Evolutionary conservation across 2,329 filamentous ascomycete species (phyloP).

Genomic region (Ophiocordyceps polyrhachis-furcata): DNA sequence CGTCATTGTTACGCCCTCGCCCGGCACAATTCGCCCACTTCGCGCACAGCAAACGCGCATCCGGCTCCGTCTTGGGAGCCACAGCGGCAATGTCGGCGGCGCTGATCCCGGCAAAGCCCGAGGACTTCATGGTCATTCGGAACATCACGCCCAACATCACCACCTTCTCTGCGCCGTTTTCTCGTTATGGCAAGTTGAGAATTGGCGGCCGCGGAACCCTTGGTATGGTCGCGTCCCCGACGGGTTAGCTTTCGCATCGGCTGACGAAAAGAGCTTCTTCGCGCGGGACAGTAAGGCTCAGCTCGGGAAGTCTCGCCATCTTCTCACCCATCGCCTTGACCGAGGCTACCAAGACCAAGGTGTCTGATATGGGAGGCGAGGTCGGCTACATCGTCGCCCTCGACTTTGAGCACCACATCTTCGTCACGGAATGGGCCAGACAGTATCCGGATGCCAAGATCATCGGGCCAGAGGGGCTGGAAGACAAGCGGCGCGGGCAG

Average conservation of each 20-base stretch:
- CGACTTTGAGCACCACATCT: conserved; percentile 91
- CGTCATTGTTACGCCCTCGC: neutral
- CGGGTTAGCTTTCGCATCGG: neutral
- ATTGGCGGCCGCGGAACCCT: conserved; percentile 78
- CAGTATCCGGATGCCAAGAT: conserved; percentile 65
- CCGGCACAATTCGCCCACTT: neutral
- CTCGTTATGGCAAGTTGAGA: conserved; percentile 59
- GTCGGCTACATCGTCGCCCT: conserved; percentile 74
- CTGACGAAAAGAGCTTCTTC: neutral
- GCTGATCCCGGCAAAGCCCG: conserved; percentile 52
- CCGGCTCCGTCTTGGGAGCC: neutral
- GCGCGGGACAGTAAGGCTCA: conserved; percentile 46
- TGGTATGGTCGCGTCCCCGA: conserved; percentile 27
- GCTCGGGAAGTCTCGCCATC: conserved; percentile 60
- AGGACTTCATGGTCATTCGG: conserved; percentile 78
- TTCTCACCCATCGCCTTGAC: conserved; percentile 87
- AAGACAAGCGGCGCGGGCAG: conserved; percentile 56
- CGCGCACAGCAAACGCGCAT: neutral
- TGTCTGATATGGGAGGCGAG: conserved; percentile 44
- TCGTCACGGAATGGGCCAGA: conserved; percentile 66
- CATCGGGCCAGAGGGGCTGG: conserved; percentile 65
- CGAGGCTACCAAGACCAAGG: conserved; percentile 45
- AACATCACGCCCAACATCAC: conserved; percentile 61
- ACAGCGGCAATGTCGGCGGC: conserved; percentile 33
- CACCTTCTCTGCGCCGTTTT: conserved; percentile 69